Evolutionary conservation across 345 rosid genomes (phyloP), one percentile per base, ranked within the genome.

Genomic region (Acer saccharum): DNA sequence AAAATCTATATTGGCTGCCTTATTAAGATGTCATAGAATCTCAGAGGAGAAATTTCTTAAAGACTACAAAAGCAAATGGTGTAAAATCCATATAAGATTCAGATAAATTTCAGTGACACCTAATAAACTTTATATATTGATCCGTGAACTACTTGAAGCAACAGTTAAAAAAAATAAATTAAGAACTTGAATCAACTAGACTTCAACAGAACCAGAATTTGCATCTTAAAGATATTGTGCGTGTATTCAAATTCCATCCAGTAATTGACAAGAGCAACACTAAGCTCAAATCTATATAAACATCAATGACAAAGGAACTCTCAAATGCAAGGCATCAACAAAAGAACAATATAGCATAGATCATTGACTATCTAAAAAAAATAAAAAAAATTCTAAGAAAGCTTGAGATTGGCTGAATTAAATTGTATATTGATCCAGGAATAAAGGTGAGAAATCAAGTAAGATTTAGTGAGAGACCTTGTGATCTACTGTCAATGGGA

Each of bases 401-500:
- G 23, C 14, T 70, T 54, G 27, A 71, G 54, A 54, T 29, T 71
- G 13, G 17, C 64, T n/a, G 3, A 29, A n/a, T 18, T 21, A 54
- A 71, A 23, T 21, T 73, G 63, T 21, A 52, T 6, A 62, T 41
- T 61, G 2, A 73, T 61, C 16, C 10, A 6, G 1, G 27, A 21
- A 25, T 43, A 61, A 62, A 55, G 57, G 10, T 1, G 21, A 62
- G 55, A 43, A 21, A 62, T 72, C 21, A 41, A 39, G 57, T 23
- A 8, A 39, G 32, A 57, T 52, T 72, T 72, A 60, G 76, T 57
- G 23, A 20, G 14, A 46, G 18, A 76, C 79, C 68, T 76, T 76
- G 66, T 76, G 79, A 61, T 68, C 79, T 43, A 76, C 66, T 14
- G 79, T 68, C 60, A 76, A 43, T 29, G 79, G 79, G 58, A 68